Evolutionary conservation across 192 early-diverging fungal species (phyloP), one percentile per base, ranked within the genome.

Genomic region (Coemansia reversa): DNA sequence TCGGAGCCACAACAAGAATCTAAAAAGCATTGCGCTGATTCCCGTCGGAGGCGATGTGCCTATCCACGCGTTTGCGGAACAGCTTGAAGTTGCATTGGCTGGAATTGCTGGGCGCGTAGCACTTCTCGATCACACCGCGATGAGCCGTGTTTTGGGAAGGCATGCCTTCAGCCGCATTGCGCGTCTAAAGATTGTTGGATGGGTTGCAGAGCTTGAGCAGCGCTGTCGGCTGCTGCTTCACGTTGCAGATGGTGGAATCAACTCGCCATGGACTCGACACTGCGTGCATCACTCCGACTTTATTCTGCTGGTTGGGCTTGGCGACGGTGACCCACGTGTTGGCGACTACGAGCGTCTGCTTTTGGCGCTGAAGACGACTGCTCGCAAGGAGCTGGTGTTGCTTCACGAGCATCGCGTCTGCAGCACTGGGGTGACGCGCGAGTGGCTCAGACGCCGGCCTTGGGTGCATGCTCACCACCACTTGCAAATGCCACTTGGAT

Each of bases 391-490:
- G 76, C 79, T 99, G 20, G 93, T 99, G 18, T 74, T 99, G 14
- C 77, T 99, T 33, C 95, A 98, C 75, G 81, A 84, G 29, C 84
- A 89, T 61, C 83, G 93, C 58, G 72, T 74, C 60, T 93, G 92
- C 67, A 64, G 82, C 5, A 87, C 89, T 2, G 97, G 97, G 16
- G 85, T 85, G 24, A 97, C 97, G 12, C 90, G 90, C 51, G 79
- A 84, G 29, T 99, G 97, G 97, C 80, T 99, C 22, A 94, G 94
- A 81, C 91, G 86, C 59, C 84, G 95, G 22, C 63, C 88, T 5
- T 99, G 96, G 96, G 89, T 98, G 30, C 94, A 98, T 67, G 93
- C 93, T 0, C 95, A 99, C 76, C 96, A 99, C 72, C 97, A 99
- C 77, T 88, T 98, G 18, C 87, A 86, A 57, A 93, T 93, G 91